Base-by-base conservation (phyloP, 2,329 filamentous ascomycete genomes). In the Alternaria solani region DNA sequence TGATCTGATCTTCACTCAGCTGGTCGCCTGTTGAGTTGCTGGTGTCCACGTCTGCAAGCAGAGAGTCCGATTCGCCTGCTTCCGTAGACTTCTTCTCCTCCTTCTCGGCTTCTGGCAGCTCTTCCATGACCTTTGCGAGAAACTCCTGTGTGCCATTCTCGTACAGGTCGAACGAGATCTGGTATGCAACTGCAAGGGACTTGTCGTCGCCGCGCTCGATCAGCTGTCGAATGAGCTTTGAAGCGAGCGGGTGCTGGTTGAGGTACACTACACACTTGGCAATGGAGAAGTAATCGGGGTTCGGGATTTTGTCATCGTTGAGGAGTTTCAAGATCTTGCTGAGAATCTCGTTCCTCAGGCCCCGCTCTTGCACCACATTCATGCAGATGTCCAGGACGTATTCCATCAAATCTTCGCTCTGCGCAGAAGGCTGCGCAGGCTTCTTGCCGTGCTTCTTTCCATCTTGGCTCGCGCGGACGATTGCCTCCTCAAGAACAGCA, bases 91-190 rank as follows among this genome's bases (percentile, higher is more conserved):
- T 69, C 52, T 73, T 59, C n/a, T 85, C 82, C 39, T 85, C 82
- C 55, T 84, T 76, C 34, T 82, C 81, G 11, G 67, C 61, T 41
- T 68, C 68, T 0, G 93, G 92, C 32, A 98, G 83, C 46, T 92
- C 89, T 59, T 91, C 88, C 73, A 94, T 89, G 44, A 99, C 92
- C 80, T 95, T 97, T 68, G 89, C 89, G 25, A 99, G 81, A 72
- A 99, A 99, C 76, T 98, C 95, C 73, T 99, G 95, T 0, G 95
- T 98, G 68, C 95, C 95, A 75, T 99, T 99, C 81, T 99, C 95
- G 79, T 97, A 98, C 6, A 99, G 85, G 74, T 99, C 95, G 73
- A 99, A 99, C 1, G 94, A 95, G 58, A 99, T 96, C 78, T 99
- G 95, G 78, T 98, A 99, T 18, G 95, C 95, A 51, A 92, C 90